Percentiles rank a stretch among this genome's conserved stretches.
phyloP scores from a whole-genome alignment of 495 filamentous ascomycete species.

The Aspergillus haitiensis region DNA sequence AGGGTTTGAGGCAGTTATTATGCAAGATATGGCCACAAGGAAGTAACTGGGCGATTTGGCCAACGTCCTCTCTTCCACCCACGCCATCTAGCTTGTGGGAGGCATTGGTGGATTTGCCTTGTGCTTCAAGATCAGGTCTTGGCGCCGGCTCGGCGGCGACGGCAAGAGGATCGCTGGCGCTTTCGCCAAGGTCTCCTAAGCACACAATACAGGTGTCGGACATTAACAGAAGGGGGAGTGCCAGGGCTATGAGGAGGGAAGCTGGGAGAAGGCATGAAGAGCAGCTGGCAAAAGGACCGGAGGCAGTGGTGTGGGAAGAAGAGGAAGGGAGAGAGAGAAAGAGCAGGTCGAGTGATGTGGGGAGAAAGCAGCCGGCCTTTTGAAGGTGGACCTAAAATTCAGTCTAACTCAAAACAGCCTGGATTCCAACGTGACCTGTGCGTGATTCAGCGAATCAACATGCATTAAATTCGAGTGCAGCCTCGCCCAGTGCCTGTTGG shows the following conservation, averaged over 20 bases:
- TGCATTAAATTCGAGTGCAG: constrained; percentile 4
- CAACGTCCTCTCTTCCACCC: constrained; percentile 42
- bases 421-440: constrained; percentile 41
- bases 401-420: constrained; percentile 48
- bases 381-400: constrained; percentile 45
- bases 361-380: constrained; percentile 44
- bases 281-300: constrained; percentile 29
- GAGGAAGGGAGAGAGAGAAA: constrained; percentile 28
- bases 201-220: constrained; percentile 96
- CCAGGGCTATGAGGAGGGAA: constrained; percentile 31
- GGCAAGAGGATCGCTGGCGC: constrained; percentile 52
- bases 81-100: constrained; percentile 37
- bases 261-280: constrained; percentile 51
- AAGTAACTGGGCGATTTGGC: constrained; percentile 61
- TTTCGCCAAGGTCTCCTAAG: constrained; percentile 80
- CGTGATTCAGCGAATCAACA: constrained; percentile 32
- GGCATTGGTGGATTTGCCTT: constrained; percentile 35
- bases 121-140: constrained; percentile 44
- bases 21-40: constrained; percentile 89
- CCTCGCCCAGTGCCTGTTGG: constrained; percentile 4
- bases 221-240: constrained; percentile 56
- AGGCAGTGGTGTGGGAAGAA: constrained; percentile 20
- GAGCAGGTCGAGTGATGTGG: constrained; percentile 38
- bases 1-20: constrained; percentile 85
- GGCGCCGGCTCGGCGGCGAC: constrained; percentile 45